Percentiles rank a stretch among this genome's conserved stretches.
Evolutionary conservation across 2,329 filamentous ascomycete species (phyloP).

Genomic region (Colletotrichum sp.): DNA sequence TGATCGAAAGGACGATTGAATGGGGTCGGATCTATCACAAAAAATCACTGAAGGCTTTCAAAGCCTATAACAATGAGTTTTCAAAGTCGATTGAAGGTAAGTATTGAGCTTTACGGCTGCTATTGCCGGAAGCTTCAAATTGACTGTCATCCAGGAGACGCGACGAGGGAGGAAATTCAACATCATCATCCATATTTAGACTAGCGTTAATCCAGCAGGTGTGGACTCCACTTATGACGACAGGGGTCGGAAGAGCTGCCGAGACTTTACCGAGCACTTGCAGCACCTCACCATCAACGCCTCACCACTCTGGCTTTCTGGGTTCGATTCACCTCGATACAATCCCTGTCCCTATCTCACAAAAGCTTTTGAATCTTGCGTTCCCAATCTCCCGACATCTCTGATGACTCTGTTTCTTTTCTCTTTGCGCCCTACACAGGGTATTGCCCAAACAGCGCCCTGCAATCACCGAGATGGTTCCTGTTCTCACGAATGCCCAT

Average conservation of each 20-base stretch:
- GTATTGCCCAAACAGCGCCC: background rate
- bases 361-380: background rate
- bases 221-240: background rate
- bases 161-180: background rate
- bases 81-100: background rate
- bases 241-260: background rate
- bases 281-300: background rate
- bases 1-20: background rate
- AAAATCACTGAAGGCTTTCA: background rate
- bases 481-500: background rate
- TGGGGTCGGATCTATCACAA: background rate
- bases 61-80: background rate
- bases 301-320: background rate
- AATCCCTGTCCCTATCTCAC: background rate
- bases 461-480: background rate
- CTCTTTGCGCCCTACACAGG: background rate
- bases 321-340: background rate
- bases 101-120: background rate
- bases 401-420: background rate
- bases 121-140: background rate
- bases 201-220: background rate
- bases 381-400: background rate
- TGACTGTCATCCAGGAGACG: conserved; percentile 1
- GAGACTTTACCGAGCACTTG: background rate
- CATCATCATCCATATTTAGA: background rate